These are phyloP conservation scores for Syncephalastrum contaminatum DNA, from an alignment of 371 early-diverging fungal species.

Conservation along the genomic window DNA sequence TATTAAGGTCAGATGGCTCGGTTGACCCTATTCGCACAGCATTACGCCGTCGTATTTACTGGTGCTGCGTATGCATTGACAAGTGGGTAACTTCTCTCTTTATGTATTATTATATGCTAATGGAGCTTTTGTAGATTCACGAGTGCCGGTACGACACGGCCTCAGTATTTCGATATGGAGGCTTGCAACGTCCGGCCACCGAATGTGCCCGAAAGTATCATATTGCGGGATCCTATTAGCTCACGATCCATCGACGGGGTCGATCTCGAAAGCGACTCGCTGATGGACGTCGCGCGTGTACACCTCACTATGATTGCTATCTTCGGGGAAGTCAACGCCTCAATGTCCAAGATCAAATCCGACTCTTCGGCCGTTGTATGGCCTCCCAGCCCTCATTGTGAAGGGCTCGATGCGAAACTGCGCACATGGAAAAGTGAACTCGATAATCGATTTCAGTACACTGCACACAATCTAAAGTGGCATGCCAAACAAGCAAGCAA, in stretches of 20 bases:
- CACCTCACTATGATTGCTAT: slow-evolving; percentile 28
- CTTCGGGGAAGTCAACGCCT: slow-evolving; percentile 50
- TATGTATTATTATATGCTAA: neutral
- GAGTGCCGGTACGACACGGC: slow-evolving; percentile 53
- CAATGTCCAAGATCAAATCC: slow-evolving; percentile 45
- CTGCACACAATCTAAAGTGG: slow-evolving; percentile 12
- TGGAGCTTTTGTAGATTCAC: slow-evolving; percentile 20
- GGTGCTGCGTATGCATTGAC: slow-evolving; percentile 53
- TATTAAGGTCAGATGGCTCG: slow-evolving; percentile 24
- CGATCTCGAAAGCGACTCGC: slow-evolving; percentile 25
- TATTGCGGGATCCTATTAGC: slow-evolving; percentile 32
- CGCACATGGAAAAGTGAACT: slow-evolving; percentile 26
- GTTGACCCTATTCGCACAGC: slow-evolving; percentile 51
- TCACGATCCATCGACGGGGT: slow-evolving; percentile 21
- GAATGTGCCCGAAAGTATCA: slow-evolving; percentile 44
- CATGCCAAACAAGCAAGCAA: slow-evolving; percentile 28
- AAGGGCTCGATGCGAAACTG: slow-evolving; percentile 34
- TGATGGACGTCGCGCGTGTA: slow-evolving; percentile 27
- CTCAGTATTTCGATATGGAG: slow-evolving; percentile 53
- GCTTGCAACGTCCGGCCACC: slow-evolving; percentile 55
- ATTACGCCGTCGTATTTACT: slow-evolving; percentile 55
- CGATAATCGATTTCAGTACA: slow-evolving; percentile 27
- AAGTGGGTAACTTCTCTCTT: slow-evolving; percentile 23
- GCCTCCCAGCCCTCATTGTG: slow-evolving; percentile 50
- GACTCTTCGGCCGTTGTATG: slow-evolving; percentile 32